Evolutionary conservation across 768 basidiomycete species (phyloP), one percentile per base, ranked within the genome.

Genomic region (Rubroboletus satanas): DNA sequence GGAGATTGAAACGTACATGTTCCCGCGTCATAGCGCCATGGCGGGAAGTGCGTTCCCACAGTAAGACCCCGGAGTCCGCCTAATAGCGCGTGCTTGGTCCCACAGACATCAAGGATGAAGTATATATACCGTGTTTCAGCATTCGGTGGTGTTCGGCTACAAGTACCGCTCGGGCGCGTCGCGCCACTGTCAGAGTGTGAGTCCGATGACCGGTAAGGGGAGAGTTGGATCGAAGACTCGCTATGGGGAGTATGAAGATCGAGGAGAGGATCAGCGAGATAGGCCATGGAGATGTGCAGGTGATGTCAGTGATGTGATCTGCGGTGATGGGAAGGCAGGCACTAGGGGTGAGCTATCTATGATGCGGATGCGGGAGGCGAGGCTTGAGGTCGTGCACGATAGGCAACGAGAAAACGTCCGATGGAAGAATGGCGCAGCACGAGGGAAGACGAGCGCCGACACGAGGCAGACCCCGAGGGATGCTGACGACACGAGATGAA

Each of bases 391-490:
- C 33, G 33, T 35, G 33, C 14, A 36, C 36, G 36, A 36, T 32
- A 21, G 18, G 39, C 41, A 29, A 43, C 9, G 23, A 15, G 18
- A 47, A 49, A 60, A 51, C 28, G 45, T 28, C 48, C 57, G 47
- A 49, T 45, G 51, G 54, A 51, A 55, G 49, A 57, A 60, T 54
- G 56, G 56, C 58, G 59, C 50, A 51, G 54, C 52, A 53, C 38
- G 49, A 44, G 44, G 49, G 53, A 39, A 46, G 44, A 45, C 48
- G 58, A 65, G 63, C 68, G 66, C 68, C 61, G 64, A 68, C 67
- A 68, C 68, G 67, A 68, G 67, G 67, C 68, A 56, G 58, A 60
- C 63, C 66, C 68, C 62, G 37, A 33, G 7, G 0, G n/a, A 5
- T 2, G 33, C 9, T 64, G 52, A 59, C 65, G 60, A 57, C 55